Conservation (phyloP, 2,329 filamentous ascomycete species). For the Aureobasidium leucospermi region DNA sequence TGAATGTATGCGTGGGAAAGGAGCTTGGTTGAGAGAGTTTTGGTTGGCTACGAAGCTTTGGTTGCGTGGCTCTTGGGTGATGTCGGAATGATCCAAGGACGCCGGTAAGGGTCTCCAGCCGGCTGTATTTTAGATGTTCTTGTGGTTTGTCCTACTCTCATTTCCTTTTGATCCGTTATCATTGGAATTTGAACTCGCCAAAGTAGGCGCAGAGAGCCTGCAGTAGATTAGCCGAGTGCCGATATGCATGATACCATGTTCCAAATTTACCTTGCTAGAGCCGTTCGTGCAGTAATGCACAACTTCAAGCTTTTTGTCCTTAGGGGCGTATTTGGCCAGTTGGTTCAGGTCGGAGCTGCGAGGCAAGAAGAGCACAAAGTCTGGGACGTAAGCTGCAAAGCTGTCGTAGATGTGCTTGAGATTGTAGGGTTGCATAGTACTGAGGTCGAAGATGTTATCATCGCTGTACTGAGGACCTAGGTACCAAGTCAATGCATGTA, state of each 20-base stretch:
- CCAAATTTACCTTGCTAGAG: constrained; percentile 63
- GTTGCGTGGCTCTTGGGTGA: no score
- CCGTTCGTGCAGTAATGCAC: constrained; percentile 89
- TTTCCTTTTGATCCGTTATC: not conserved
- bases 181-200: constrained; percentile 41
- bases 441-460: constrained; percentile 71
- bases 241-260: constrained; percentile 14
- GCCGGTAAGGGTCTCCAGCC: no score
- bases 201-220: constrained; percentile 53
- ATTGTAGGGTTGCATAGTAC: constrained; percentile 82
- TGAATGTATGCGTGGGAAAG: no score
- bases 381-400: constrained; percentile 46
- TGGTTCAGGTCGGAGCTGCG: constrained; percentile 77
- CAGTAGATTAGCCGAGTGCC: not conserved
- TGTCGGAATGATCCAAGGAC: no score
- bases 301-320: constrained; percentile 56
- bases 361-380: constrained; percentile 73
- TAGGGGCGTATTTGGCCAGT: constrained; percentile 50
- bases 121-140: no score
- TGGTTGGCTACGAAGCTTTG: no score
- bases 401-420: constrained; percentile 55
- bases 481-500: not conserved
- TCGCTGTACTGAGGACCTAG: constrained; percentile 55
- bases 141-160: no score
- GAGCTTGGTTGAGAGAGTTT: no score